phyloP scores from a whole-genome alignment of 257 asterid species.

The Catharanthus roseus region DNA sequence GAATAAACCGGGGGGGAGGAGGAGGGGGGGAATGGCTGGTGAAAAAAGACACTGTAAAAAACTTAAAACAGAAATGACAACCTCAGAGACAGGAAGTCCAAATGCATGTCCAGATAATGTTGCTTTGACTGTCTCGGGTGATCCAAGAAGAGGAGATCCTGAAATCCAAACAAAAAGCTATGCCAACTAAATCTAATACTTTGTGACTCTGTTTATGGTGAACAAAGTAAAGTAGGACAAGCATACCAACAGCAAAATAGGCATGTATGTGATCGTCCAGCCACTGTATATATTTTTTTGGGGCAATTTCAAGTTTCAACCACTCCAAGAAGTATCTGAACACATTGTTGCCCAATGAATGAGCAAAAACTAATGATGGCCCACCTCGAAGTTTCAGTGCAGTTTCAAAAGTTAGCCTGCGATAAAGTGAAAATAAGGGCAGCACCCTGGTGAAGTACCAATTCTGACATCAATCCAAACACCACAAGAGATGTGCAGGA shows the following conservation, averaged over 20 bases:
- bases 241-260: conserved; percentile 97
- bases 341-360: conserved; percentile 94
- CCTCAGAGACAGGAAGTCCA: conserved; percentile 98
- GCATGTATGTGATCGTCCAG: conserved; percentile 95
- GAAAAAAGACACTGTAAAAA: neutral
- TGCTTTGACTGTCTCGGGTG: conserved; percentile 79
- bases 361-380: conserved; percentile 91
- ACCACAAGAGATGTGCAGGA: neutral
- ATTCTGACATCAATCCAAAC: conserved; percentile 2
- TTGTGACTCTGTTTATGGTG: conserved; percentile 8
- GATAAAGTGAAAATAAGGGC: conserved; percentile 25
- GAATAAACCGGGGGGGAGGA: neutral
- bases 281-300: conserved; percentile 77
- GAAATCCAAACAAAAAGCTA: conserved; percentile 27
- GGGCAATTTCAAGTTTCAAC: conserved; percentile 95
- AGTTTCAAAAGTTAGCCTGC: conserved; percentile 97
- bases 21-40: neutral
- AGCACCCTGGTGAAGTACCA: conserved; percentile 5
- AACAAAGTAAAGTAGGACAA: conserved; percentile 18
- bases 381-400: conserved; percentile 97
- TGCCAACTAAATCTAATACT: conserved; percentile 18
- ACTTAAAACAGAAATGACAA: conserved; percentile 26
- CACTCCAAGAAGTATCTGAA: conserved; percentile 99
- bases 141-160: conserved; percentile 97
- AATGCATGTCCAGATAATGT: conserved; percentile 70